Base-by-base conservation (phyloP, 208 protist species). In the Wallacemonas sp. region DNA sequence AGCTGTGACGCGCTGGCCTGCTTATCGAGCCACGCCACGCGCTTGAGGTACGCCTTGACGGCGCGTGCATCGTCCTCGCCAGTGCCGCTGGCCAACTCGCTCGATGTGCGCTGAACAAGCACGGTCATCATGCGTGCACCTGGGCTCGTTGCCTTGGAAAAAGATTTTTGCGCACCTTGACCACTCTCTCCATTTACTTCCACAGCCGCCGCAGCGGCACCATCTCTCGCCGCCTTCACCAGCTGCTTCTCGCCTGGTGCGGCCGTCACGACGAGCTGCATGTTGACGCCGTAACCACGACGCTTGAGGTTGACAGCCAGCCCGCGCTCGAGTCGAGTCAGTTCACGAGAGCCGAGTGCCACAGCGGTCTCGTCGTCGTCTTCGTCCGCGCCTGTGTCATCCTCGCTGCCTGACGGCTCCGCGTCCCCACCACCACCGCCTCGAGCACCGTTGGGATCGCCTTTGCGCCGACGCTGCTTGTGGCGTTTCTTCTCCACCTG, bases 41-140 rank as follows among this genome's bases (percentile, higher is more conserved):
- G 81, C 61, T 82, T 80, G 39, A 91, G 47, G 49, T 91, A 91
- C 23, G 81, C 78, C 17, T 75, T 58, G 29, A 91, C 79, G 12
- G 65, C 68, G 21, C 78, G 65, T 21, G 63, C 72, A 19, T 54
- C 65, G 32, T 65, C 61, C 12, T 8, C 64, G 1, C 32, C 52
- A 30, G 39, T 30, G 11, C 16, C 39, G 12, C 38, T 49, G 14
- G 29, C 32, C 2, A 70, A 56, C 30, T 36, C 58, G 17, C 62
- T 24, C 4, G 55, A 52, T 27, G 56, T 44, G 3, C 74, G 65
- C 27, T 75, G 74, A 47, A 47, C 29, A 19, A 77, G 61, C 46
- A 80, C 61, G 8, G 70, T 43, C 63, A 70, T 64, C 12, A 44
- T 62, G 56, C 56, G 56, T 4, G 33, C 56, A 17, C 36, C 38